A percentile compares a stretch with the other conserved stretches of the same genome.
These are phyloP conservation scores for Catharanthus roseus DNA, from an alignment of 257 asterid species.

Conservation along the genomic window DNA sequence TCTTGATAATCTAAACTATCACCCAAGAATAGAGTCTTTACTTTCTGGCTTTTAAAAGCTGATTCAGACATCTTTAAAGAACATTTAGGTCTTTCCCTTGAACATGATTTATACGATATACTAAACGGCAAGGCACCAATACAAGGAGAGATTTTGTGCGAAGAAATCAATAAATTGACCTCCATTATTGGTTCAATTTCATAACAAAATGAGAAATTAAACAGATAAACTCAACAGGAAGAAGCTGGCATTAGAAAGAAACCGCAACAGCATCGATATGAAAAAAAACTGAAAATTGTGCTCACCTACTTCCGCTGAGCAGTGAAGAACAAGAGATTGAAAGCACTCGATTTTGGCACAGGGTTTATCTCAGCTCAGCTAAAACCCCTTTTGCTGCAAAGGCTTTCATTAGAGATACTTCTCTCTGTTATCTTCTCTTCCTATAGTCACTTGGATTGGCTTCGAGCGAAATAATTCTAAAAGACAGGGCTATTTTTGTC, in stretches of 20 bases:
- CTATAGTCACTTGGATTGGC: background rate
- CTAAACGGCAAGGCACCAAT: constrained; percentile 43
- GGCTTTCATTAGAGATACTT: constrained; percentile 3
- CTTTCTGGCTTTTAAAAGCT: constrained; percentile 23
- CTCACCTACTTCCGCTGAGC: constrained; percentile 30
- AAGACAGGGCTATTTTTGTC: constrained; percentile 11
- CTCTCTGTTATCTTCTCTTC: constrained; percentile 4
- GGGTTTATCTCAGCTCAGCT: constrained; percentile 64
- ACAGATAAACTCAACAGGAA: constrained; percentile 17
- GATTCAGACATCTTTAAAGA: constrained; percentile 23
- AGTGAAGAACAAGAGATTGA: background rate
- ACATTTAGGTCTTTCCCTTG: constrained; percentile 37
- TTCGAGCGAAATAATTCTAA: background rate
- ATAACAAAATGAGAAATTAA: constrained; percentile 11
- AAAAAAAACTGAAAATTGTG: constrained; percentile 16
- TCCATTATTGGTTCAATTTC: constrained; percentile 46
- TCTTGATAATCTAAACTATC: constrained; percentile 28
- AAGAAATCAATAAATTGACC: constrained; percentile 41
- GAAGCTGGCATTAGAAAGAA: constrained; percentile 18
- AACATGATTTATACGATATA: constrained; percentile 37
- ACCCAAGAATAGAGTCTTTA: constrained; percentile 50
- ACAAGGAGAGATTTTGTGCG: constrained; percentile 48
- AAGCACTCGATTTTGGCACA: constrained; percentile 13
- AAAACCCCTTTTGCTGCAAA: constrained; percentile 38
- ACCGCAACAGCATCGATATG: constrained; percentile 1